These are phyloP conservation scores for Pleurotus djamor DNA, from an alignment of 768 basidiomycete genomes.

Conservation along the genomic window DNA sequence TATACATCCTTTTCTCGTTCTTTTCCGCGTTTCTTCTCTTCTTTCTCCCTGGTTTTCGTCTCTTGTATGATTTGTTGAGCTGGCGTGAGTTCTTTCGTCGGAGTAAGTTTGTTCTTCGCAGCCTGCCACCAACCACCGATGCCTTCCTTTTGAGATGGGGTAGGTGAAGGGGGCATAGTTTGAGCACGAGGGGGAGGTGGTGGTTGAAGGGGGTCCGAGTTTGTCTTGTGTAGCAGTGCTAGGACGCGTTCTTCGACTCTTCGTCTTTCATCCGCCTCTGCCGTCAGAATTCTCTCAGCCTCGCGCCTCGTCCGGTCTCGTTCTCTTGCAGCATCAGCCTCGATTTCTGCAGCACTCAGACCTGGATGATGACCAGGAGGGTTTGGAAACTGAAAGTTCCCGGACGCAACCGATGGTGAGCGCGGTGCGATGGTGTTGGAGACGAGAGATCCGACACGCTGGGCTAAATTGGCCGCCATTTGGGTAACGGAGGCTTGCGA, in stretches of 20 bases:
- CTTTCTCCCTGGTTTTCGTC: slow-evolving; percentile 64
- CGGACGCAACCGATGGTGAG: slow-evolving; percentile 19
- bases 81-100: slow-evolving; percentile 82
- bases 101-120: slow-evolving; percentile 74
- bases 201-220: slow-evolving; percentile 33
- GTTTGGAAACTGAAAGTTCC: slow-evolving; percentile 8
- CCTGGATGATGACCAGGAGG: slow-evolving; percentile 37
- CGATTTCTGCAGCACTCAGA: slow-evolving; percentile 64
- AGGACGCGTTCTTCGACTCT: slow-evolving; percentile 72
- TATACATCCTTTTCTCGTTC: slow-evolving; percentile 54
- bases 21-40: slow-evolving; percentile 44
- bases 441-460: slow-evolving; percentile 70
- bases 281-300: slow-evolving; percentile 73
- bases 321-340: slow-evolving; percentile 77
- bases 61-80: slow-evolving; percentile 83
- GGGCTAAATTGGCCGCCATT: slow-evolving; percentile 73
- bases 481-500: slow-evolving; percentile 65
- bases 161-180: slow-evolving; percentile 60
- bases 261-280: slow-evolving; percentile 68
- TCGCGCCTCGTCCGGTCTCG: slow-evolving; percentile 74
- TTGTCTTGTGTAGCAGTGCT: slow-evolving; percentile 61
- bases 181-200: slow-evolving; percentile 65
- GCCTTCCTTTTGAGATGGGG: slow-evolving; percentile 61
- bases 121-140: slow-evolving; percentile 66
- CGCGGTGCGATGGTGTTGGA: slow-evolving; percentile 45